Evolutionary conservation across 106 monocot genomes (phyloP), one percentile per base, ranked within the genome.

Genomic region (Narthecium ossifragum): DNA sequence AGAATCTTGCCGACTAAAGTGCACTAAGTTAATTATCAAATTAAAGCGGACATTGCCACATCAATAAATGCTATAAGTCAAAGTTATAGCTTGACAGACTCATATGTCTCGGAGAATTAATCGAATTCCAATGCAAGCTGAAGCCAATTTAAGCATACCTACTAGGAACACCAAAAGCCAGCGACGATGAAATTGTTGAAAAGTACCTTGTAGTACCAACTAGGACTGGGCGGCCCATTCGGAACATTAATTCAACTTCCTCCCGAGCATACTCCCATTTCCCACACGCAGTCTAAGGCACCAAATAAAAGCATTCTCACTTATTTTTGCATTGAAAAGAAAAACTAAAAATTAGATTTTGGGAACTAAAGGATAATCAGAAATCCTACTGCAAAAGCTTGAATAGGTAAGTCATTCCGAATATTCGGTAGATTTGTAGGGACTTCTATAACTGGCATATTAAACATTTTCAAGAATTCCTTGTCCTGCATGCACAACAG

Each of bases 381-480:
- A 62, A 64, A 40, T 17, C 78, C 41, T 84, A 98, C 96, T 5
- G 96, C 96, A 90, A 98, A 98, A 70, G 96, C 96, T 63, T 98
- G 96, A 69, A 98, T 90, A 51, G 86, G 96, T 24, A 90, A 84
- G 67, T 98, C 96, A 22, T 51, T 55, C 18, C 96, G 70, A 26
- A 98, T 85, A 62, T 98, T 98, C 53, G 90, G 87, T 72, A 98
- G 60, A 82, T 98, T 98, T 71, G 96, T 98, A 31, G 96, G 96
- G 27, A 98, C 65, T 77, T 91, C 96, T 70, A 98, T 81, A 56
- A 98, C 96, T 20, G 96, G 96, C 76, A 83, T 79, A 37, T 87
- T 73, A 71, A 98, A 98, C 96, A 98, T 98, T 74, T 98, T 98
- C n/a, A 98, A 29, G 64, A 98, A 91, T 67, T 98, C 96, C 59